Conservation (phyloP, 2,329 filamentous ascomycete genomes). For the Neocucurbitaria cava region DNA sequence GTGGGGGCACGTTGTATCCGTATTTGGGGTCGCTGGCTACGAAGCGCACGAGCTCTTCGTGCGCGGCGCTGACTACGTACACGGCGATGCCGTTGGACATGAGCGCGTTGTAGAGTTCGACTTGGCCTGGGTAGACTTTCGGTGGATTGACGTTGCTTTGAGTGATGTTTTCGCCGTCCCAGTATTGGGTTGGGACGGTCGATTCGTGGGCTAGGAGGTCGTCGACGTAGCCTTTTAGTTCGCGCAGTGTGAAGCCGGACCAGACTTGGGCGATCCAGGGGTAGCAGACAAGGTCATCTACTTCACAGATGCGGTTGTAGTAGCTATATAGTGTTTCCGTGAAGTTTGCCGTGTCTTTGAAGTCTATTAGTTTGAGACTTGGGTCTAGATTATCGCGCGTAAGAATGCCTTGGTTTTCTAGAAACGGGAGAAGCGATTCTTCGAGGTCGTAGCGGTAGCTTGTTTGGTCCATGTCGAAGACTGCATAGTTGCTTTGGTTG, state of each 20-base stretch:
- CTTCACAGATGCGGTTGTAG: constrained; percentile 39
- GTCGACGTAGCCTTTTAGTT: constrained; percentile 37
- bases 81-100: constrained; percentile 40
- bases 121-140: constrained; percentile 34
- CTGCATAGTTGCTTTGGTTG: constrained; percentile 40
- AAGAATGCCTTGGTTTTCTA: constrained; percentile 41
- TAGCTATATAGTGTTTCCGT: constrained; percentile 42
- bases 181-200: constrained; percentile 32
- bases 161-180: constrained; percentile 34
- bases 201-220: constrained; percentile 38
- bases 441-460: constrained; percentile 40
- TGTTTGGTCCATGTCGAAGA: constrained; percentile 45
- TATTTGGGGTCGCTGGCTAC: constrained; percentile 42
- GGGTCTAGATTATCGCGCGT: constrained; percentile 39
- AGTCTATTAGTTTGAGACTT: constrained; percentile 37
- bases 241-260: constrained; percentile 34
- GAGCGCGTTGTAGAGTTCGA: constrained; percentile 37
- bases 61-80: constrained; percentile 38
- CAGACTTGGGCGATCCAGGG: constrained; percentile 40
- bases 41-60: constrained; percentile 43
- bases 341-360: constrained; percentile 42
- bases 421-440: constrained; percentile 37
- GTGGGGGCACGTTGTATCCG: constrained; percentile 38
- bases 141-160: constrained; percentile 28
- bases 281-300: constrained; percentile 40